These are phyloP conservation scores for Xenoacremonium recifei DNA, from an alignment of 2,329 filamentous ascomycete species.

Conservation along the genomic window DNA sequence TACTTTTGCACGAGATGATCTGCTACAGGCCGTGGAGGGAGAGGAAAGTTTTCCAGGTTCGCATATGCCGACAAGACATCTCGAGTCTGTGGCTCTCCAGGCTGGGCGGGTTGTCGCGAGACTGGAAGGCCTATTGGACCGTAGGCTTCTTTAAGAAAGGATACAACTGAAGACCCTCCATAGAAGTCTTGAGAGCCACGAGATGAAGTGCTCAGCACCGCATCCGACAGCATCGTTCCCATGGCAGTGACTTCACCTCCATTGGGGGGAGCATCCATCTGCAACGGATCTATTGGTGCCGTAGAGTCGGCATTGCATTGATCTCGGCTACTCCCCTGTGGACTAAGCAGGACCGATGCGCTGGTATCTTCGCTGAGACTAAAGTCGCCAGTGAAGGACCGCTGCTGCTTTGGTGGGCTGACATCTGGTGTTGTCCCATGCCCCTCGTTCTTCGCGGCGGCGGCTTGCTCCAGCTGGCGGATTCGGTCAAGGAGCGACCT, in stretches of 20 bases:
- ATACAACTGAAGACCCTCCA: slow-evolving; percentile 38
- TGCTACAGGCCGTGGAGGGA: slow-evolving; percentile 39
- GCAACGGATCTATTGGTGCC: no score
- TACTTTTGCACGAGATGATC: slow-evolving; percentile 40
- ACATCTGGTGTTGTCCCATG: no score
- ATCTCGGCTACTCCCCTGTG: no score
- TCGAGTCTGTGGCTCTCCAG: no score
- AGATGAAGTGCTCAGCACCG: no score
- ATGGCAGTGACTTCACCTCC: slow-evolving; percentile 31
- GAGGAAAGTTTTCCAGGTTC: slow-evolving; percentile 28
- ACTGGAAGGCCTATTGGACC: slow-evolving; percentile 23
- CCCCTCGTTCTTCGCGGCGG: no score
- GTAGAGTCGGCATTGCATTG: no score
- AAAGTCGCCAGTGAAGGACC: neutral
- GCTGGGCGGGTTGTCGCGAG: slow-evolving; percentile 5
- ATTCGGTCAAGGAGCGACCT: slow-evolving; percentile 26
- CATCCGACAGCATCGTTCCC: slow-evolving; percentile 34
- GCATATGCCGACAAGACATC: no score
- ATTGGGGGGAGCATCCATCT: slow-evolving; percentile 11
- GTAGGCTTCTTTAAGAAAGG: slow-evolving; percentile 37
- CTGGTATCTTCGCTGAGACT: neutral
- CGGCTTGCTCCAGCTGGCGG: slow-evolving; percentile 23
- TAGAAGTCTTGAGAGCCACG: slow-evolving; percentile 32
- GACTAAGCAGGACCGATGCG: neutral
- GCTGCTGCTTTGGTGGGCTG: no score